These are phyloP conservation scores for Dictyostelium firmibasis DNA, from an alignment of 78 protist genomes.

Conservation along the genomic window DNA sequence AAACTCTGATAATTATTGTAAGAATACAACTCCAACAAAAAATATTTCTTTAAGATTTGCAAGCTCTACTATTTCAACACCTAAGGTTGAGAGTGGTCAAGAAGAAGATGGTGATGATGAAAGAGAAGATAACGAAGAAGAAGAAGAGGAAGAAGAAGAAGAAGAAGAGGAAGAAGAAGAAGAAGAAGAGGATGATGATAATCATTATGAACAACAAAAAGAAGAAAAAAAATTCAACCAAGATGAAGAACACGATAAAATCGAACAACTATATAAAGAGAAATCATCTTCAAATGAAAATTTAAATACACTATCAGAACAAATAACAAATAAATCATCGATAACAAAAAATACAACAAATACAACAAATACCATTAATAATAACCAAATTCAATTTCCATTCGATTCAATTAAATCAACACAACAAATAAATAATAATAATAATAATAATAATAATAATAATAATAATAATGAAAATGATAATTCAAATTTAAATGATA, in stretches of 20 bases:
- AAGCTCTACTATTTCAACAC: not conserved
- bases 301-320: not conserved
- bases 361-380: not conserved
- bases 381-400: not conserved
- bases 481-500: not conserved
- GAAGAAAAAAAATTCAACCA: not conserved
- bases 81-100: not conserved
- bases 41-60: conserved; percentile 40
- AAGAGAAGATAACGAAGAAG: not conserved
- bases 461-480: not conserved
- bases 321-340: not conserved
- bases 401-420: not conserved
- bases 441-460: not conserved
- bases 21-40: not conserved
- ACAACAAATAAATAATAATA: not conserved
- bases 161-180: not conserved
- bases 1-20: not conserved
- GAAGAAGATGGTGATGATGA: not conserved
- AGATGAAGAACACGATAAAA: conserved; percentile 14
- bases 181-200: not conserved
- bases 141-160: not conserved
- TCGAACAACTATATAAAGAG: conserved; percentile 27
- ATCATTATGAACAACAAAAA: not conserved
- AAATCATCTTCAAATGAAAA: not conserved
- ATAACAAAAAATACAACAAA: not conserved